Conservation (phyloP, 768 basidiomycete species). For the Phallus indusiatus region DNA sequence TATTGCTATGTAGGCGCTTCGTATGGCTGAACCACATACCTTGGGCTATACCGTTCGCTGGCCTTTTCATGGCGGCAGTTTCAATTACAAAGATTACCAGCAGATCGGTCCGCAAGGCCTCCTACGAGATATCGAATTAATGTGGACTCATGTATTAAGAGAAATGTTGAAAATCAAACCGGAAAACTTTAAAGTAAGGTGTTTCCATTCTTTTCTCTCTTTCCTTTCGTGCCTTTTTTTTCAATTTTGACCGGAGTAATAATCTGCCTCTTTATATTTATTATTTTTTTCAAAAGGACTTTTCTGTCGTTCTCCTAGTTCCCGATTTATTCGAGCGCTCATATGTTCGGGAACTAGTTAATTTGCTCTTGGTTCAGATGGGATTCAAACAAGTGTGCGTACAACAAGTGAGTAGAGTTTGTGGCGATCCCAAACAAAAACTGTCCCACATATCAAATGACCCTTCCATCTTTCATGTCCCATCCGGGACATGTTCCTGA, state of each 20-base stretch:
- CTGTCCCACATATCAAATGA: background rate
- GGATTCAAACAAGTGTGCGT: slow-evolving; percentile 91
- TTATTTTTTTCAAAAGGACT: slow-evolving; percentile 44
- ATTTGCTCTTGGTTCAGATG: slow-evolving; percentile 65
- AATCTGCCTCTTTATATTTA: background rate
- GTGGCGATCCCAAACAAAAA: background rate
- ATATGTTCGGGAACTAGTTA: slow-evolving; percentile 72
- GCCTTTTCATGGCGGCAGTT: slow-evolving; percentile 73
- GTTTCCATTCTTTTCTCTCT: background rate
- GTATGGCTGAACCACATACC: slow-evolving; percentile 54
- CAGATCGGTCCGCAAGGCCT: slow-evolving; percentile 47
- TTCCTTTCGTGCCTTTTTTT: background rate
- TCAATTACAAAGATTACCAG: slow-evolving; percentile 73
- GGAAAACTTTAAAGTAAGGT: slow-evolving; percentile 50
- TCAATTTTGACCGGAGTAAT: too few relatives aligned
- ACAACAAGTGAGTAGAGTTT: slow-evolving; percentile 59
- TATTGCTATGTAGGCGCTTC: slow-evolving; percentile 52
- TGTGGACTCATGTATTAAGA: slow-evolving; percentile 53
- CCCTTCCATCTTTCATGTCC: background rate
- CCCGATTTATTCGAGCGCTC: slow-evolving; percentile 85
- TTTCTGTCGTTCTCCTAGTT: slow-evolving; percentile 80
- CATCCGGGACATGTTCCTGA: background rate
- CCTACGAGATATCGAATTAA: slow-evolving; percentile 67
- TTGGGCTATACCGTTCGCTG: slow-evolving; percentile 68
- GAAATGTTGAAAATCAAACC: slow-evolving; percentile 47